Base-by-base conservation (phyloP, 2,329 filamentous ascomycete genomes). In the Hypoxylon sp. region DNA sequence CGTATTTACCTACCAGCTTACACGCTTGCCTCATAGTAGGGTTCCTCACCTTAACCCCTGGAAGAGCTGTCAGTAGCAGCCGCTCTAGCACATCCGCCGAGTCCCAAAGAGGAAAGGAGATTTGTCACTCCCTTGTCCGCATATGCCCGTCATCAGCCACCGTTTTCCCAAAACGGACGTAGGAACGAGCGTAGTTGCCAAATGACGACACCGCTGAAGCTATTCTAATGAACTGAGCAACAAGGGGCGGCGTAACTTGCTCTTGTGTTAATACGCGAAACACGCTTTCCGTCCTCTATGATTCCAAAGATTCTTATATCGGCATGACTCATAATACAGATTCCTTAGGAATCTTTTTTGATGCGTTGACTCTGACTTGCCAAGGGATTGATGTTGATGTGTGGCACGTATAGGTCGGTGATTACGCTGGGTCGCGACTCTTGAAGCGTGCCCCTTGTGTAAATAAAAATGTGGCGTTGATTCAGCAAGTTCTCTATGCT, bases 111-210 rank as follows among this genome's bases (percentile, higher is more conserved):
- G 38, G 32, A 3, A 56, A 21, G 17, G 38, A 13, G 53, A 56
- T 56, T 56, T 56, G 53, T 56, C 53, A 56, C 25, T 21, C 28
- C 53, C 53, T 7, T 55, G 34, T 7, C 23, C 36, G 52, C 52
- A 45, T 55, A 55, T 55, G 52, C 28, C 38, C 52, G 52, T 55
- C 52, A 55, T 38, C 52, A 41, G 21, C n/a, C 28, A 53, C 51
- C 51, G n/a, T 43, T 56, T 46, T 21, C 53, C 53, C 17, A 56
- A 56, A 56, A 56, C 25, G 53, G n/a, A 51, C 5, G 14, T 23
- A 11, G 23, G 5, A 17, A 28, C 10, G 34, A 9, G 38, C 38
- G 10, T 21, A 9, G 38, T 19, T 19, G 9, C 38, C n/a, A 43
- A 43, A 10, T 43, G 38, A 43, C 38, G 38, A n/a, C 38, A 11